Evolutionary conservation across 106 monocot species (phyloP).

Genomic region (Narthecium ossifragum): DNA sequence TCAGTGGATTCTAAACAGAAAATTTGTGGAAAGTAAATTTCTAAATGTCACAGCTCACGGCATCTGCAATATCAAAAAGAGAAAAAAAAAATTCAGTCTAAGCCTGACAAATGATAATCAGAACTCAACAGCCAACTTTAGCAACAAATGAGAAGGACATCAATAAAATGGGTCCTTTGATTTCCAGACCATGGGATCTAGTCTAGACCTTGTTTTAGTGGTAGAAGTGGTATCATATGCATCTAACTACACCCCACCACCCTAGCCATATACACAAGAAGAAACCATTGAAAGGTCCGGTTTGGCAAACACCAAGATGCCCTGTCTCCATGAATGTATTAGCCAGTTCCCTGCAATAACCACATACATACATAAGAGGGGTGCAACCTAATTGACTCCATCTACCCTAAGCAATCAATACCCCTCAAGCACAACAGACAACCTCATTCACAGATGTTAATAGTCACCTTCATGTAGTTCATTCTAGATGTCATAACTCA

Average conservation of each 20-base stretch:
- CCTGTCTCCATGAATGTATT: slow-evolving; percentile 68
- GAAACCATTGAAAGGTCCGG: slow-evolving; percentile 31
- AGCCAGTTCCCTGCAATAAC: slow-evolving; percentile 90
- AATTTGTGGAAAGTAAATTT: slow-evolving; percentile 11
- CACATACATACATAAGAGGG: slow-evolving; percentile 95
- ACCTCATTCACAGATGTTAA: no score
- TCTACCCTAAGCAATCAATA: slow-evolving; percentile 44
- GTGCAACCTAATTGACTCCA: slow-evolving; percentile 50
- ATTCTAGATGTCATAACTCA: slow-evolving; percentile 25
- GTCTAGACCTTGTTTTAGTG: slow-evolving; percentile 21
- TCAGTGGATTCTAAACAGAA: slow-evolving; percentile 4
- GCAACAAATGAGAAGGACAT: not conserved
- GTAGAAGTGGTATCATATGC: slow-evolving; percentile 22
- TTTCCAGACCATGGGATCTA: slow-evolving; percentile 13
- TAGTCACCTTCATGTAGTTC: no score
- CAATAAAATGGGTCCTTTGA: not conserved
- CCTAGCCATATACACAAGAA: slow-evolving; percentile 28
- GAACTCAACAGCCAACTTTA: not conserved
- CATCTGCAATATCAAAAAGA: slow-evolving; percentile 53
- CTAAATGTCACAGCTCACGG: slow-evolving; percentile 36
- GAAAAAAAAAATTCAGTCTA: slow-evolving; percentile 37
- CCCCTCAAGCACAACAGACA: slow-evolving; percentile 14
- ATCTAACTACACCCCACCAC: slow-evolving; percentile 32
- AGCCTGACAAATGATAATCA: slow-evolving; percentile 10
- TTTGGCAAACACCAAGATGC: slow-evolving; percentile 57